Base-by-base conservation (phyloP, 2,329 filamentous ascomycete genomes). In the Xylariaceae sp. region DNA sequence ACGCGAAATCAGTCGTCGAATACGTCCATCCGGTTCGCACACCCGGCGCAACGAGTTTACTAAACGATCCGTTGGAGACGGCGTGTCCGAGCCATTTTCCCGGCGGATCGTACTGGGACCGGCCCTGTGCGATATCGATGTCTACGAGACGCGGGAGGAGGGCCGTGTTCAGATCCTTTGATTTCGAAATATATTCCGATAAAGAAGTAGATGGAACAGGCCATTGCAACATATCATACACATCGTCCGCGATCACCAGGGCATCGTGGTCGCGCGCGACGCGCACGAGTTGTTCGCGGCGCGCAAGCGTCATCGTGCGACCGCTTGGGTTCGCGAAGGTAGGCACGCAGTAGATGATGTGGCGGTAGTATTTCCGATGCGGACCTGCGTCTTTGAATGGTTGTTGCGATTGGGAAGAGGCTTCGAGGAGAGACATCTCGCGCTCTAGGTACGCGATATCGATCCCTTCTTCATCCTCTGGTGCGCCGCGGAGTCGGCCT, bases 201-300 rank as follows among this genome's bases (percentile, higher is more conserved):
- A 18, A 18, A 18, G 17, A 18, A 18, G 17, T n/a, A n/a, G n/a
- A n/a, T n/a, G n/a, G n/a, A 18, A 18, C 17, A 18, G 17, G 82
- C 90, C 92, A 97, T 71, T 92, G 89, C 4, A 97, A 79, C 65
- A 93, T 88, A 72, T 97, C 93, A 71, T 99, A 99, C 8, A 97
- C 92, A 72, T 99, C 94, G 75, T 97, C 93, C 53, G 84, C 84
- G 34, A 97, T 80, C 57, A 97, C 75, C n/a, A 97, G 80, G 5
- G 90, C 90, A 72, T 97, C 87, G 71, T 88, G 85, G 60, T 86
- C 79, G 58, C 93, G 82, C 0, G 93, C 93, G 5, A 97, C 74
- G n/a, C 78, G 77, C 23, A 97, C 85, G 3, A 97, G 80, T 9
- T 78, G 78, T 63, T 86, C 76, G 2, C 94, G 83, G 34, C 88